Evolutionary conservation across 176 grass and related monocot species (phyloP), one percentile per base, ranked within the genome.

Genomic region (Poa annua): DNA sequence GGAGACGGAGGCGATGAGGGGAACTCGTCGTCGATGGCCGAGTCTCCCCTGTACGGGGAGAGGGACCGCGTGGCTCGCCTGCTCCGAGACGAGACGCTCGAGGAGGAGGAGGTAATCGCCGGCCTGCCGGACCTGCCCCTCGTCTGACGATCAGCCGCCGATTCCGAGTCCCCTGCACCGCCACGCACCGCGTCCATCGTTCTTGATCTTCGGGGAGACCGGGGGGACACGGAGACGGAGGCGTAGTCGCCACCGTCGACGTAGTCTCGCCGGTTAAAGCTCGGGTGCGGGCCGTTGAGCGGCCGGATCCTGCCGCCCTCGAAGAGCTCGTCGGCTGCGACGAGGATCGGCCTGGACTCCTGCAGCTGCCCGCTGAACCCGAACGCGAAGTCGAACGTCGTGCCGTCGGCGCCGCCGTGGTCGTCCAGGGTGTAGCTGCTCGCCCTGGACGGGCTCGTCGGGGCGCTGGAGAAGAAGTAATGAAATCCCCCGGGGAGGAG

Each of bases 251-350:
- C 12, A 6, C 55, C 75, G 33, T 83, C 75, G 21, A 50, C 14
- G 48, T 5, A 29, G 4, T 6, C 16, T 29, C 25, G 49, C 10
- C 19, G n/a, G 11, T 57, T 51, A 7, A 83, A 72, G 45, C 67
- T 85, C 2, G 48, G 75, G 60, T 76, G 85, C 57, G 87, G 73
- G 45, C 44, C 66, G 59, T 87, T 94, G 26, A 96, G 66, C 35
- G 97, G 93, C 12, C 93, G 91, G 80, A 99, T 94, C 81, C 85
- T 90, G 3, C 97, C 97, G 42, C 94, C 91, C 88, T 99, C 97
- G 93, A 99, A 99, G 60, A 99, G 97, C 87, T 99, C 97, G 61
- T 99, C 97, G 39, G 97, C 97, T 19, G 86, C 87, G 19, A 92
- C 92, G 33, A 97, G 74, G 52, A 81, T 78, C 52, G 81, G 87